Evolutionary conservation across 352 stramenopile genomes (phyloP).

Genomic region (Pythium apleroticum): DNA sequence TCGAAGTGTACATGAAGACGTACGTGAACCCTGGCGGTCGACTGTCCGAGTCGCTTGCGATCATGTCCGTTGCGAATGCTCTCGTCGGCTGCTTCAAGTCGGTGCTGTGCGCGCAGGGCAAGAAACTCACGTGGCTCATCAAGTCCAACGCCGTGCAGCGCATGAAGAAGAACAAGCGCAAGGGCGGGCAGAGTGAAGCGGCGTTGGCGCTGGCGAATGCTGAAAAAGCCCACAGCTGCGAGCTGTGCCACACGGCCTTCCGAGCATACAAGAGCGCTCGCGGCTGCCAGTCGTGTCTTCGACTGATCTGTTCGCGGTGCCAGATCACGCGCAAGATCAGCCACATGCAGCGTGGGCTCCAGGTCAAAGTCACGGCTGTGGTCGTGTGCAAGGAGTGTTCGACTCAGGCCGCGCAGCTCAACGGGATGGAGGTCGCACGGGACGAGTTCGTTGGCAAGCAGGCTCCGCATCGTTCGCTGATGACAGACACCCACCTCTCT

Average conservation of each 20-base stretch:
- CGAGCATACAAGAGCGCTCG: slow-evolving; percentile 22
- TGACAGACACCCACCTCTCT: slow-evolving; percentile 14
- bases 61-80: slow-evolving; percentile 23
- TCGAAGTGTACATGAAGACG: slow-evolving; percentile 43
- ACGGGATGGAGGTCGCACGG: slow-evolving; percentile 11
- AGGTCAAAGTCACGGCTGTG: slow-evolving; percentile 21
- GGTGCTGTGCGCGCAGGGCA: slow-evolving; percentile 32
- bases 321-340: slow-evolving; percentile 24
- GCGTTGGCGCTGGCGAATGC: background rate
- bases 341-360: slow-evolving; percentile 24
- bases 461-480: slow-evolving; percentile 16
- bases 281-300: slow-evolving; percentile 22
- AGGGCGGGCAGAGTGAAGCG: background rate
- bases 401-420: slow-evolving; percentile 9
- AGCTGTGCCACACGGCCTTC: slow-evolving; percentile 22
- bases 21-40: slow-evolving; percentile 30
- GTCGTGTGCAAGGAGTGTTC: slow-evolving; percentile 25
- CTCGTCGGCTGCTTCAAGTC: slow-evolving; percentile 36
- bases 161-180: slow-evolving; percentile 3
- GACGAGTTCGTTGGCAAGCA: slow-evolving; percentile 23
- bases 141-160: slow-evolving; percentile 18
- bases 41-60: slow-evolving; percentile 25
- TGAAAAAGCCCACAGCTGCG: slow-evolving; percentile 18
- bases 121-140: slow-evolving; percentile 37
- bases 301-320: slow-evolving; percentile 23